Evolutionary conservation across 2,329 filamentous ascomycete species (phyloP), one percentile per base, ranked within the genome.

Genomic region (Xylariaceae sp.): DNA sequence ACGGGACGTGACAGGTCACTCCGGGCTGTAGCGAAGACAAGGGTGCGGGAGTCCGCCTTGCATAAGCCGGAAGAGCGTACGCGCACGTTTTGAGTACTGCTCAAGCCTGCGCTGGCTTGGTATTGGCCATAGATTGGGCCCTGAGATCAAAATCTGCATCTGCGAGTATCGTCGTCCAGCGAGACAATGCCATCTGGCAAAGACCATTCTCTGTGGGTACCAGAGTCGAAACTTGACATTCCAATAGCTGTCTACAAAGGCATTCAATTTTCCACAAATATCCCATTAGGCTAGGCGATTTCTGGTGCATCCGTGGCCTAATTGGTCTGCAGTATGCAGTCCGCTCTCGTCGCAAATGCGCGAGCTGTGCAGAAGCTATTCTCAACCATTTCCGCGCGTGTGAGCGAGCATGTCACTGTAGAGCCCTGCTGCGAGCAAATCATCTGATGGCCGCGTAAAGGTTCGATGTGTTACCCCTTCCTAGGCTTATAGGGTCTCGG

Each of bases 151-250:
- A 54, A 49, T 52, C 51, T 56, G 53, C 50, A 51, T 44, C 41
- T 41, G 51, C 49, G 55, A 57, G 48, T 50, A 48, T 49, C 54
- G 51, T 60, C 57, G 54, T 64, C 69, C 69, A 72, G 64, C 64
- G 62, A 67, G 54, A 59, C 58, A 48, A 52, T 64, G 69, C 68
- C 70, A 73, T 67, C 68, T 73, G 68, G 68, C 69, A 64, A 45
- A 56, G 57, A 59, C 56, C 52, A 56, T 56, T 56, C 41, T 43
- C 48, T 63, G 66, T 69, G 57, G 61, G 61, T 54, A 64, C 54
- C 48, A 46, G 53, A 47, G 55, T 53, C 57, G 55, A 60, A 56
- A 58, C 50, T 49, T 54, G 54, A 59, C 58, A 60, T 52, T 51
- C 54, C 44, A 56, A 57, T 62, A 58, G 57, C 54, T 59, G 22